A percentile compares a stretch with the other conserved stretches of the same genome.
Evolutionary conservation across 306 rosid genomes (phyloP).

Genomic region (barrel medic (Medicago truncatula)): MtrunA17r5.0-ANR NC_053043.1:30150001-30150500

Average conservation of each 20-base stretch:
- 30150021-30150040: slow-evolving; percentile 58
- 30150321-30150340: slow-evolving; percentile 28
- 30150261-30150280: slow-evolving; percentile 23
- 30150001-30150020: slow-evolving; percentile 84
- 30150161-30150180: slow-evolving; percentile 7
- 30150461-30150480: no score
- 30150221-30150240: background rate
- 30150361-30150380: slow-evolving; percentile 5
- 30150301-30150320: slow-evolving; percentile 2
- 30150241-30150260: slow-evolving; percentile 21
- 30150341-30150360: slow-evolving; percentile 14
- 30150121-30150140: slow-evolving; percentile 21
- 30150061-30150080: slow-evolving; percentile 71
- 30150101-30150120: slow-evolving; percentile 59
- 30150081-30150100: slow-evolving; percentile 82
- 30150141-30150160: slow-evolving; percentile 31
- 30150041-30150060: slow-evolving; percentile 86
- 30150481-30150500: no score
- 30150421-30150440: no score
- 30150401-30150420: no score
- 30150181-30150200: slow-evolving; percentile 30
- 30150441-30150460: no score
- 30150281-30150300: slow-evolving; percentile 14
- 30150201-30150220: slow-evolving; percentile 15
- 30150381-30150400: no score